Base-by-base conservation (phyloP, 169 alveolate species). In the Cryptosporidium viatorum region DNA sequence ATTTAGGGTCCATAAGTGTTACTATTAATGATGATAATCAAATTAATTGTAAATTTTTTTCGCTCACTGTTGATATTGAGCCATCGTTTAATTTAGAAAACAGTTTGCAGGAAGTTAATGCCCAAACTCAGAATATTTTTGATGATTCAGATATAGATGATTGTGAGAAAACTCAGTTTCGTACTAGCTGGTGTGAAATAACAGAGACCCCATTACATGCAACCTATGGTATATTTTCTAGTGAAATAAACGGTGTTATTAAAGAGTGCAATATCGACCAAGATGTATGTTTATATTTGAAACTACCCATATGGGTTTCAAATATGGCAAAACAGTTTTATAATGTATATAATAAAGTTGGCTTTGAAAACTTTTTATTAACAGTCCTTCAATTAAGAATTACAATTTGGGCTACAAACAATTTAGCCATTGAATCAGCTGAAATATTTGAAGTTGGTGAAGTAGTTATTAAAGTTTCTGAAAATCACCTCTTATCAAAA, bases 371-470 rank as follows among this genome's bases (percentile, higher is more conserved):
- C 16, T 80, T 80, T 62, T 21, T 80, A 29, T 41, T 80, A 31
- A 45, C 89, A 9, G 51, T 48, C 9, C 71, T 80, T 41, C 59
- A 48, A 26, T 16, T 80, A n/a, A 26, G 73, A 58, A 62, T 80
- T 10, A 80, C 89, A 58, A 48, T 80, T 23, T 80, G 55, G 89
- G 73, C 65, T 16, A 51, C 33, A 16, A 51, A 51, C 14, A 37
- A 35, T 21, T 26, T 16, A 23, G 23, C 33, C 4, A 43, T 58
- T 21, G 55, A 39, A 45, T 26, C 71, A 16, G 9, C 41, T 8
- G 43, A 59, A 18, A 65, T 65, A 23, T 62, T 12, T 23, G 80
- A 80, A 48, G 41, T 80, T 21, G 89, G 89, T 37, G 73, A 80
- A 23, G 6, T 26, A 43, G n/a, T 41, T 16, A 80, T 62, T 29